Percentiles rank a stretch among this genome's conserved stretches.
phyloP scores from a whole-genome alignment of 257 asterid genomes.

The Anisodus tanguticus region DNA sequence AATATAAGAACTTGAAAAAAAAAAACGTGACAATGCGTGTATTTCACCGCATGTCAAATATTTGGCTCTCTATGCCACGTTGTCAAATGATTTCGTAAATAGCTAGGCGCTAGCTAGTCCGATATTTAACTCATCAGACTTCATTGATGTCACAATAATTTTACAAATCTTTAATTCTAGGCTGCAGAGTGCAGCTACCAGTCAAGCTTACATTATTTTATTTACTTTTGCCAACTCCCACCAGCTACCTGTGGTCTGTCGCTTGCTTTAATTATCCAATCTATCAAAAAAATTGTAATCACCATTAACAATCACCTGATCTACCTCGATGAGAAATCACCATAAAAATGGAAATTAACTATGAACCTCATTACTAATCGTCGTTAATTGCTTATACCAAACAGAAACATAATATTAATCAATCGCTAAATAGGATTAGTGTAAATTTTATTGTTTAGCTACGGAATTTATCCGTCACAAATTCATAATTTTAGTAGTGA shows the following conservation, averaged over 20 bases:
- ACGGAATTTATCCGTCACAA: too few relatives aligned
- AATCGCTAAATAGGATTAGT: too few relatives aligned
- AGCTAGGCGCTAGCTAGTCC: background rate
- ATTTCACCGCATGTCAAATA: too few relatives aligned
- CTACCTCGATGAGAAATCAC: background rate
- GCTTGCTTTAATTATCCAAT: background rate
- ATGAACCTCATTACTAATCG: too few relatives aligned
- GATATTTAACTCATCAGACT: background rate
- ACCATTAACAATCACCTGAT: background rate
- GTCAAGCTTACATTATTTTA: background rate
- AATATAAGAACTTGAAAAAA: too few relatives aligned
- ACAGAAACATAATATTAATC: too few relatives aligned
- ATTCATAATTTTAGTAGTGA: too few relatives aligned
- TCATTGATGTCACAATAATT: background rate
- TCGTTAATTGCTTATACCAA: too few relatives aligned
- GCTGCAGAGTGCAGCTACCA: background rate
- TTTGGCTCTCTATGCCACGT: too few relatives aligned
- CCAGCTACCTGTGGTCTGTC: background rate
- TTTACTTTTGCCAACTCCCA: background rate
- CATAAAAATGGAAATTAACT: too few relatives aligned
- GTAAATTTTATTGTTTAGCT: too few relatives aligned
- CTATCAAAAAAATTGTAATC: background rate
- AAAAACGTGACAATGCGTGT: too few relatives aligned
- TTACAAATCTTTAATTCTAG: background rate
- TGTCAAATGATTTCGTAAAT: background rate